Base-by-base conservation (phyloP, 179 eudicot species). In the Gypsophila paniculata region DNA sequence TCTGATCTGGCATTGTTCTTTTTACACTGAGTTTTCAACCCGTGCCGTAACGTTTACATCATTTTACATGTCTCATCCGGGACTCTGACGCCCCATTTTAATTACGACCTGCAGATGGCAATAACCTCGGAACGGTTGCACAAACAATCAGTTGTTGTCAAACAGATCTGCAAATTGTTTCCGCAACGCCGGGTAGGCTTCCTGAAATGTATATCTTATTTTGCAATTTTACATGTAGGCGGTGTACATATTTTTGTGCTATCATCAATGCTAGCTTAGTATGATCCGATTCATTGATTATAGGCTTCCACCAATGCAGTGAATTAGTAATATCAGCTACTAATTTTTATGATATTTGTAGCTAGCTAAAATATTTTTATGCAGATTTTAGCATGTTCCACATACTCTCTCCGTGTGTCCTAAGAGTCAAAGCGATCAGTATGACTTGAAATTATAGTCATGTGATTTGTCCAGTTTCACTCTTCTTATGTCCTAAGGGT, bases 141-240 rank as follows among this genome's bases (percentile, higher is more conserved):
- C 82, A 92, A 83, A 77, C 99, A 94, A 79, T 87, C 97, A 1
- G 90, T 90, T 63, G 79, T 94, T 55, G 75, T 94, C 14, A 94
- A 92, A 79, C 99, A 94, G 76, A 88, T 94, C 65, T 94, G 96
- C 96, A 94, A 88, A 83, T 75, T 94, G 79, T 94, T 90, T 74
- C 99, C 97, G 5, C 97, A 86, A 70, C 91, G 91, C 12, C 90
- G 89, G 89, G 99, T 94, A 84, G 74, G 75, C 67, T 64, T 75
- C 53, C 17, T 68, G 44, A 64, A 62, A 53, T 59, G 15, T 64
- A 18, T 72, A 21, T 58, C 26, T 61, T 29, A 18, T 52, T 17
- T 71, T 52, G 36, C 57, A 39, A 42, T 51, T 62, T 14, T 48
- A 23, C 10, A 36, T 55, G 38, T 22, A 52, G 46, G 55, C 8